A percentile compares a stretch with the other conserved stretches of the same genome.
phyloP scores from a whole-genome alignment of 495 filamentous ascomycete genomes.

The Lophiostoma macrostomum region DNA sequence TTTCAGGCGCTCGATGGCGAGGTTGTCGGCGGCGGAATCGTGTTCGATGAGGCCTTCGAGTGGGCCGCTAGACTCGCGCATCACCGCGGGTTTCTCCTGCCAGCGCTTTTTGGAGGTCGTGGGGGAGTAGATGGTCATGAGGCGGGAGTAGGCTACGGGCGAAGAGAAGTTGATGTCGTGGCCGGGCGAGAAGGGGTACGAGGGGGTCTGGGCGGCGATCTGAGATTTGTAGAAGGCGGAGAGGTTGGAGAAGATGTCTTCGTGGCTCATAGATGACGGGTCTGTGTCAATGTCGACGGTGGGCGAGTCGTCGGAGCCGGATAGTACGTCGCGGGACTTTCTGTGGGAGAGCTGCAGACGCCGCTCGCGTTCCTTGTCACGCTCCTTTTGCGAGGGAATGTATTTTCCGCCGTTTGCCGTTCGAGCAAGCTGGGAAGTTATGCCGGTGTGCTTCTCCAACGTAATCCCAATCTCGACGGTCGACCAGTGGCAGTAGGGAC shows the following conservation, averaged over 20 bases:
- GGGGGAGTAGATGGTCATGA: conserved; percentile 88
- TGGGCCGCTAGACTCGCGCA: conserved; percentile 71
- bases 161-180: conserved; percentile 66
- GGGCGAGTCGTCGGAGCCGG: conserved; percentile 19
- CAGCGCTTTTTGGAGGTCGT: conserved; percentile 64
- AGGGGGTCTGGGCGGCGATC: conserved; percentile 55
- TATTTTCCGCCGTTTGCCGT: conserved; percentile 50
- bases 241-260: conserved; percentile 40
- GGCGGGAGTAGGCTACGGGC: conserved; percentile 73
- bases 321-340: conserved; percentile 8
- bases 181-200: conserved; percentile 41
- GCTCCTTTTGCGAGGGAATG: conserved; percentile 46
- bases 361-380: conserved; percentile 36
- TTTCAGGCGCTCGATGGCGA: conserved; percentile 48
- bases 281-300: conserved; percentile 33
- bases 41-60: conserved; percentile 65
- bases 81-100: conserved; percentile 57
- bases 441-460: conserved; percentile 82
- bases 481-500: conserved; percentile 88
- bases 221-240: conserved; percentile 53
- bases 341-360: conserved; percentile 4
- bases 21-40: conserved; percentile 49
- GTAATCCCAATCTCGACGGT: conserved; percentile 83
- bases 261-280: conserved; percentile 49
- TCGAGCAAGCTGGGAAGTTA: conserved; percentile 73